Conservation (phyloP, 2,329 filamentous ascomycete genomes). For the Plectosphaerella sp. region DNA sequence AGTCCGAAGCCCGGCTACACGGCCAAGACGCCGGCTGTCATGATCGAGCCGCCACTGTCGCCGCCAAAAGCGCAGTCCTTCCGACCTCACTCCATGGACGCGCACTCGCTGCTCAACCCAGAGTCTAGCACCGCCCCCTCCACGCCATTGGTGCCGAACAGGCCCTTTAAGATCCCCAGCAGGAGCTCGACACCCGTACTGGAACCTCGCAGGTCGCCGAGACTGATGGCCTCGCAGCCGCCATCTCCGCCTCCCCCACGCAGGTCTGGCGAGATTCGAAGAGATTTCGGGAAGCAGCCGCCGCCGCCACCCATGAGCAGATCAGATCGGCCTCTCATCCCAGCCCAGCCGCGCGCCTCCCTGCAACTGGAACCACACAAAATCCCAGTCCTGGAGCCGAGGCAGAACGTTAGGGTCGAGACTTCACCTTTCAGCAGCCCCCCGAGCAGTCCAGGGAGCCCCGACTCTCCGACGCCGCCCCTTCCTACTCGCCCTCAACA, state of each 20-base stretch:
- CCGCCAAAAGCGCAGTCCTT: slow-evolving; percentile 49
- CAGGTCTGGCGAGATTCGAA: slow-evolving; percentile 54
- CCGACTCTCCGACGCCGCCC: slow-evolving; percentile 46
- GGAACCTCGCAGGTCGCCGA: slow-evolving; percentile 44
- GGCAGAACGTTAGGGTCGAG: slow-evolving; percentile 33
- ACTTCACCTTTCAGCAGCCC: slow-evolving; percentile 84
- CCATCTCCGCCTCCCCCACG: slow-evolving; percentile 62
- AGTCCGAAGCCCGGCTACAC: slow-evolving; percentile 31
- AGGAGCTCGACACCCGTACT: slow-evolving; percentile 49
- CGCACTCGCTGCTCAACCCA: slow-evolving; percentile 42
- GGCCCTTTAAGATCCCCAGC: slow-evolving; percentile 49
- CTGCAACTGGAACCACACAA: slow-evolving; percentile 12
- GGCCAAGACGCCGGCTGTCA: slow-evolving; percentile 55
- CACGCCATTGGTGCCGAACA: slow-evolving; percentile 36
- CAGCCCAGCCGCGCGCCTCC: slow-evolving; percentile 16
- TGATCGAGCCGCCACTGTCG: slow-evolving; percentile 65
- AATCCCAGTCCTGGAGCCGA: slow-evolving; percentile 21
- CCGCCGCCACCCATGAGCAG: slow-evolving; percentile 75
- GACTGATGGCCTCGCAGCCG: slow-evolving; percentile 41
- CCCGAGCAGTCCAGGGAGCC: slow-evolving; percentile 65
- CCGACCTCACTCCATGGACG: slow-evolving; percentile 31
- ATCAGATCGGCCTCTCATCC: slow-evolving; percentile 58
- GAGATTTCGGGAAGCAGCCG: slow-evolving; percentile 37
- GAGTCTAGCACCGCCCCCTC: slow-evolving; percentile 35
- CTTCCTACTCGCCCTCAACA: slow-evolving; percentile 39